These are phyloP conservation scores for Candida sanyaensis DNA, from an alignment of 1,139 yeast species.

Conservation along the genomic window DNA sequence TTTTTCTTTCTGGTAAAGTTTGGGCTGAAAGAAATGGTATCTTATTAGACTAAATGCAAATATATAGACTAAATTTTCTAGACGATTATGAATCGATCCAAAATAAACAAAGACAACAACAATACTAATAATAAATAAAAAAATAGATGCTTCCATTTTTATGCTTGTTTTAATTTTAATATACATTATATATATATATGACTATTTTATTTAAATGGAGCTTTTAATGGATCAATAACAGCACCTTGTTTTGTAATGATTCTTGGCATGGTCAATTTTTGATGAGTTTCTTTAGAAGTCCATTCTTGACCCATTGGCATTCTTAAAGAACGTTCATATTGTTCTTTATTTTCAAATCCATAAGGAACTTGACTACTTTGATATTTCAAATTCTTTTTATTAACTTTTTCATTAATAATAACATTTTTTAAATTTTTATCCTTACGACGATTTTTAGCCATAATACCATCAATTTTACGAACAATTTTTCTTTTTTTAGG, in stretches of 20 bases:
- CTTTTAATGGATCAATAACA: constrained; percentile 87
- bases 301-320: constrained; percentile 99
- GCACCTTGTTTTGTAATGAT: constrained; percentile 84
- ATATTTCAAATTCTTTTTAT: constrained; percentile 82
- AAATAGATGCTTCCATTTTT: background rate
- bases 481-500: constrained; percentile 65
- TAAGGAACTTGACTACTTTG: constrained; percentile 88
- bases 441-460: constrained; percentile 65
- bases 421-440: constrained; percentile 80
- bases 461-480: constrained; percentile 73
- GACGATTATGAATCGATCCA: too few species aligned
- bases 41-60: constrained; percentile 25
- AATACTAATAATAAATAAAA: background rate
- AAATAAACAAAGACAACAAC: background rate
- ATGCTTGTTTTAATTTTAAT: background rate
- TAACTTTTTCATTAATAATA: constrained; percentile 83
- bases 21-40: constrained; percentile 87
- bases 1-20: constrained; percentile 71
- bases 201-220: constrained; percentile 48
- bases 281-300: constrained; percentile 87
- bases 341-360: constrained; percentile 91
- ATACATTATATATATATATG: background rate
- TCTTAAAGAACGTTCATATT: constrained; percentile 88
- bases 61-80: background rate
- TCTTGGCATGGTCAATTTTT: constrained; percentile 85